A percentile compares a stretch with the other conserved stretches of the same genome.
phyloP scores from a whole-genome alignment of 1,139 yeast species.

The Petasospora fabianii region DNA sequence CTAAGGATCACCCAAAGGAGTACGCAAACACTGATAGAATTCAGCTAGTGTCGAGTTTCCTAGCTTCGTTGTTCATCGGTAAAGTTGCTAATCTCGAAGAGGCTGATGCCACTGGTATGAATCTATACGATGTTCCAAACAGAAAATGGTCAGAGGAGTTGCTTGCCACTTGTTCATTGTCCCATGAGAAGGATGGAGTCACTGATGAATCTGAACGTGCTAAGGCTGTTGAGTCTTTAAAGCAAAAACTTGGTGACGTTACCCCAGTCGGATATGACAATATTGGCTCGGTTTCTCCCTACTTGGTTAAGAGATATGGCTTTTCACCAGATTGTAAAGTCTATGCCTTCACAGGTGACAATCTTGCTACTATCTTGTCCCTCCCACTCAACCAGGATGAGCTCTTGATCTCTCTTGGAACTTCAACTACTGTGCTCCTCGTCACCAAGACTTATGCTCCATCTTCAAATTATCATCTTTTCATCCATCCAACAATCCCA shows the following conservation, averaged over 20 bases:
- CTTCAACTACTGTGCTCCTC: conserved; percentile 81
- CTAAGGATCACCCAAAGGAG: conserved; percentile 48
- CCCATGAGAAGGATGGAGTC: conserved; percentile 31
- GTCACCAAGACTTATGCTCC: conserved; percentile 78
- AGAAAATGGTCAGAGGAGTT: conserved; percentile 52
- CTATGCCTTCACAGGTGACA: conserved; percentile 83
- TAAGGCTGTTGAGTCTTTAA: conserved; percentile 27
- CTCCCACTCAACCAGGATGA: conserved; percentile 76
- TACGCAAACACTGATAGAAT: conserved; percentile 60
- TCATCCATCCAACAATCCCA: conserved; percentile 79
- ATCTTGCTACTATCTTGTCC: conserved; percentile 82
- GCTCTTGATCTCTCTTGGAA: conserved; percentile 77
- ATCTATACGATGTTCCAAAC: conserved; percentile 63
- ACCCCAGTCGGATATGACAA: conserved; percentile 38
- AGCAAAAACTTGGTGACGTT: conserved; percentile 26
- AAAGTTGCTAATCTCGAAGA: conserved; percentile 63
- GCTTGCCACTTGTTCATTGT: conserved; percentile 35
- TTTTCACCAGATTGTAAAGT: conserved; percentile 51
- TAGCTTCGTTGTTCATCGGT: conserved; percentile 71
- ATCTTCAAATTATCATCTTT: conserved; percentile 78
- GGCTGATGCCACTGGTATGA: conserved; percentile 93
- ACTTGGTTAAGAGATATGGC: conserved; percentile 65
- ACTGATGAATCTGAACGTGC: conserved; percentile 34
- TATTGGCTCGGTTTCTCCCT: conserved; percentile 49
- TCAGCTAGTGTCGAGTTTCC: conserved; percentile 74